phyloP scores from a whole-genome alignment of 345 rosid species.

The Raphanus sativus region DNA sequence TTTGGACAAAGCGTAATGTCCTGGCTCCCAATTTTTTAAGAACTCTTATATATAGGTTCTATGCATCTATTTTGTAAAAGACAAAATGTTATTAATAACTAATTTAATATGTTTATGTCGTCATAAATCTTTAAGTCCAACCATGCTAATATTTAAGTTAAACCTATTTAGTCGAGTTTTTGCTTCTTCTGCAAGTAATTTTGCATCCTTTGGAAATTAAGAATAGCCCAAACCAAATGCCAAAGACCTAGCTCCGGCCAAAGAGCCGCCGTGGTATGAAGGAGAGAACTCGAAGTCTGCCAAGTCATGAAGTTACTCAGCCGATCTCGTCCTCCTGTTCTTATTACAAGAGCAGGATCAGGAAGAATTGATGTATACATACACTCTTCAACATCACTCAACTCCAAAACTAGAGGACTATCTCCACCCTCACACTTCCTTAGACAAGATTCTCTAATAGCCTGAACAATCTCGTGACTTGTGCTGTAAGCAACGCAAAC shows the following conservation, averaged over 20 bases:
- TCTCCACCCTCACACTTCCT: constrained; percentile 32
- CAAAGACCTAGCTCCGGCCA: constrained; percentile 74
- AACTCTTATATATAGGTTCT: not conserved
- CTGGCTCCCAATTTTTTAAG: not conserved
- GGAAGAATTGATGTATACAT: constrained; percentile 57
- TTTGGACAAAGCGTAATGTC: not conserved
- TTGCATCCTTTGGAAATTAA: constrained; percentile 52
- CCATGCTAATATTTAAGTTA: not conserved
- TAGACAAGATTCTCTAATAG: constrained; percentile 61
- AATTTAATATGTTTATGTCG: not conserved
- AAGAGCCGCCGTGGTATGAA: constrained; percentile 48
- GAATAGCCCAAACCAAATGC: constrained; percentile 62
- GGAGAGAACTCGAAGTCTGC: constrained; percentile 52
- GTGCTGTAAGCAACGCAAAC: constrained; percentile 65
- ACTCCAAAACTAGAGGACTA: constrained; percentile 29
- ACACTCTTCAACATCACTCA: constrained; percentile 48
- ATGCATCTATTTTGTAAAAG: not conserved
- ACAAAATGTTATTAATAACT: not conserved
- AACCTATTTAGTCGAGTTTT: constrained; percentile 28
- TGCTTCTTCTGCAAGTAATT: constrained; percentile 53
- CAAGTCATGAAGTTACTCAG: constrained; percentile 63
- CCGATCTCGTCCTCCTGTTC: constrained; percentile 71
- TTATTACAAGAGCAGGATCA: constrained; percentile 65
- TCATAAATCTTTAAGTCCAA: not conserved
- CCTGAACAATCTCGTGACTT: constrained; percentile 70